Evolutionary conservation across 1,284 basidiomycete genomes (phyloP).

Genomic region (Violaceomyces palustris): DNA sequence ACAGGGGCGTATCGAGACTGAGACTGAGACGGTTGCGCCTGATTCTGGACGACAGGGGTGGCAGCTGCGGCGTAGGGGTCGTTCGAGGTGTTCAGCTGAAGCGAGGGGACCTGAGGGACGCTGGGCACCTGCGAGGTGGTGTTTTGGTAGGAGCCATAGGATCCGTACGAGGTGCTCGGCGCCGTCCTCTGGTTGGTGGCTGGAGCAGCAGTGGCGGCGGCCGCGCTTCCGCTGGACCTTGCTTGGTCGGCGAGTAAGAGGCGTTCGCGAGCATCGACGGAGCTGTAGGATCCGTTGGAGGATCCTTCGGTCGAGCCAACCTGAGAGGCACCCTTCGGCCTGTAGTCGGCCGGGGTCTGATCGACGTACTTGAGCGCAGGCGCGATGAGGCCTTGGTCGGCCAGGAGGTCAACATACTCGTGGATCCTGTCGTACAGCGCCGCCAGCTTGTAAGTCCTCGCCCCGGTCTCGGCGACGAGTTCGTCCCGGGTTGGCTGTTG

Average conservation of each 20-base stretch:
- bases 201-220: slow-evolving; percentile 13
- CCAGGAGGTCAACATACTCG: slow-evolving; percentile 89
- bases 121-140: slow-evolving; percentile 8
- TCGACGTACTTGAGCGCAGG: slow-evolving; percentile 77
- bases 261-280: slow-evolving; percentile 14
- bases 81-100: slow-evolving; percentile 12
- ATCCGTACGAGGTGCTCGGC: not conserved
- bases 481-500: slow-evolving; percentile 55
- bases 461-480: slow-evolving; percentile 57
- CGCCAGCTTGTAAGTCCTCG: slow-evolving; percentile 75
- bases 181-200: slow-evolving; percentile 7
- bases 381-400: slow-evolving; percentile 79
- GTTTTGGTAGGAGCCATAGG: slow-evolving; percentile 2
- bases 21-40: slow-evolving; percentile 35
- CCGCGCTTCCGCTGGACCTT: not conserved
- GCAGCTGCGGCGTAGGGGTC: slow-evolving; percentile 20
- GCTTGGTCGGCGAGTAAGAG: slow-evolving; percentile 8
- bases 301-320: too few species aligned
- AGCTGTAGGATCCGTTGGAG: slow-evolving; percentile 1
- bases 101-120: slow-evolving; percentile 10
- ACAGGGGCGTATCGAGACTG: slow-evolving; percentile 56
- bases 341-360: slow-evolving; percentile 75
- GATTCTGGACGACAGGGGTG: slow-evolving; percentile 59
- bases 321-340: slow-evolving; percentile 41
- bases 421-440: slow-evolving; percentile 85